Evolutionary conservation across 1,284 basidiomycete species (phyloP).

Genomic region (Puccinia brachypodii): DNA sequence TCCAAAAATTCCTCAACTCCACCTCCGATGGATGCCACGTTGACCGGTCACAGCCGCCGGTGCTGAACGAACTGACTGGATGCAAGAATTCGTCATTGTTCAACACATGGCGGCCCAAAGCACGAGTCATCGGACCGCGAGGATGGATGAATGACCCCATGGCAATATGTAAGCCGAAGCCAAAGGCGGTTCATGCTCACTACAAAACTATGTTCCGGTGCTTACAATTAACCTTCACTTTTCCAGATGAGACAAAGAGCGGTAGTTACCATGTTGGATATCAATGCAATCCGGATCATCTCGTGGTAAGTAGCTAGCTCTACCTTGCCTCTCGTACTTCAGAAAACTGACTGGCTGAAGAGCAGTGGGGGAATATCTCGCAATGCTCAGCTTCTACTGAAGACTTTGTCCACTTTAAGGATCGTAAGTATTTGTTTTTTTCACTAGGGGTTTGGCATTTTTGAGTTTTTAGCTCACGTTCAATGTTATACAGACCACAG

Average conservation of each 20-base stretch:
- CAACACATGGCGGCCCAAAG: conserved; percentile 51
- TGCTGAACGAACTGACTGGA: conserved; percentile 41
- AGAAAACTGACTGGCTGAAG: neutral
- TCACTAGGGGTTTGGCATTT: neutral
- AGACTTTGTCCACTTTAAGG: conserved; percentile 50
- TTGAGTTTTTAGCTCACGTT: neutral
- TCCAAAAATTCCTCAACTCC: neutral
- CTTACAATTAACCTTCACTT: neutral
- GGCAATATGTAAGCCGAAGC: conserved; percentile 49
- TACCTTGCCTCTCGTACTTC: neutral
- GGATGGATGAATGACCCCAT: conserved; percentile 54
- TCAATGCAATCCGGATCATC: conserved; percentile 51
- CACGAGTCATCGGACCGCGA: conserved; percentile 51
- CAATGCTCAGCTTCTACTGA: conserved; percentile 51
- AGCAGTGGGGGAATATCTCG: conserved; percentile 51
- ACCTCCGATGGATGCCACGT: conserved; percentile 18
- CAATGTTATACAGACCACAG: neutral
- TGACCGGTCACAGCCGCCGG: conserved; percentile 43
- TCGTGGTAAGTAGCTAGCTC: conserved; percentile 2
- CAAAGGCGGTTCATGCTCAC: neutral
- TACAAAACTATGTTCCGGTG: neutral
- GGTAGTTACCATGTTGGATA: conserved; percentile 51
- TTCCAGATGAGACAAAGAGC: conserved; percentile 45
- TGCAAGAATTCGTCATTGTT: conserved; percentile 52
- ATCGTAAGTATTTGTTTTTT: conserved; percentile 38